phyloP scores from a whole-genome alignment of 495 filamentous ascomycete species.

The Entonaema liquescens region DNA sequence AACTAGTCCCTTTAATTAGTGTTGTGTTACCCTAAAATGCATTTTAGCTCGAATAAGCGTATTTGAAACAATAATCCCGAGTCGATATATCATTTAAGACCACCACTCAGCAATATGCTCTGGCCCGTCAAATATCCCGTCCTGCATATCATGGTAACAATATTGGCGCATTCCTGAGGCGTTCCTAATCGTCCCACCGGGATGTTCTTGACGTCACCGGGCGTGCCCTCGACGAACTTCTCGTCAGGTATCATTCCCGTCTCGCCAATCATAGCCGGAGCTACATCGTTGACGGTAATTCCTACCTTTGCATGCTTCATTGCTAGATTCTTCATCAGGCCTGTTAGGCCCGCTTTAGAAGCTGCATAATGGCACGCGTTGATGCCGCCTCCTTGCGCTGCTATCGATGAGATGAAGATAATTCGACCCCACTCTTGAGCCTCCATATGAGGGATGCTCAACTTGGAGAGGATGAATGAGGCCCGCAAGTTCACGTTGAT shows the following conservation, averaged over 20 bases:
- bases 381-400: conserved; percentile 70
- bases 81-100: conserved; percentile 48
- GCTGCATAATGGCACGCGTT: conserved; percentile 77
- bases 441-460: conserved; percentile 71
- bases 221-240: conserved; percentile 56
- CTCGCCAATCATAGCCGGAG: conserved; percentile 77
- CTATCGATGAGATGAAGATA: conserved; percentile 73
- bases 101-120: conserved; percentile 66
- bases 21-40: neutral
- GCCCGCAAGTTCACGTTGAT: conserved; percentile 71
- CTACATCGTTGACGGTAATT: conserved; percentile 79
- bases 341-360: conserved; percentile 68
- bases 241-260: conserved; percentile 71
- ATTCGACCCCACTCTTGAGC: conserved; percentile 70
- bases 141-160: conserved; percentile 70
- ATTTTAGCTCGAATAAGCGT: neutral
- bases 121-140: conserved; percentile 77
- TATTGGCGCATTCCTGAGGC: conserved; percentile 74
- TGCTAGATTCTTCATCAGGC: conserved; percentile 72
- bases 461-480: conserved; percentile 71
- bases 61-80: neutral
- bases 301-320: conserved; percentile 67
- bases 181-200: conserved; percentile 69
- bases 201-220: conserved; percentile 63
- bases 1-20: neutral